A percentile compares a stretch with the other conserved stretches of the same genome.
These are phyloP conservation scores for Cyclanthera cordifolia DNA, from an alignment of 306 rosid species.

Conservation along the genomic window DNA sequence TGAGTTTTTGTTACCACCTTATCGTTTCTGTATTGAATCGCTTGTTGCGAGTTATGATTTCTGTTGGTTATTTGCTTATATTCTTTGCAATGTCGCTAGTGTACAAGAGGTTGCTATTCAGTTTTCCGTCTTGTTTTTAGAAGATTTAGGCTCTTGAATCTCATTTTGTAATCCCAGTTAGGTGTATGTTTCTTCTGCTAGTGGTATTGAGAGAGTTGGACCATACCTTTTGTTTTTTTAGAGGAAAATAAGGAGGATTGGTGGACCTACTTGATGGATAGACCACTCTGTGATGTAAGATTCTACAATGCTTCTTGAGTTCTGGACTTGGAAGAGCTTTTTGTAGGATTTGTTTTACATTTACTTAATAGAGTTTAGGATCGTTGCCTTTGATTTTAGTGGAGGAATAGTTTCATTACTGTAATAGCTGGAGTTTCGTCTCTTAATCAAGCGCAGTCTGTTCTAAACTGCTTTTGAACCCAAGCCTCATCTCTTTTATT, in stretches of 20 bases:
- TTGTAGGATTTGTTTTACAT: not conserved
- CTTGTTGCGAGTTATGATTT: not conserved
- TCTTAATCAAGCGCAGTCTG: too few species aligned
- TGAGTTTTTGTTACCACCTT: not conserved
- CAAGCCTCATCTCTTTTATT: too few species aligned
- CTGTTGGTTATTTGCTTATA: not conserved
- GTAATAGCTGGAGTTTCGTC: not conserved
- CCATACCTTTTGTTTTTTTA: not conserved
- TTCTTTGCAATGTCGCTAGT: too few species aligned
- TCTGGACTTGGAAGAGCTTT: slow-evolving; percentile 3
- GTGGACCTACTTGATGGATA: not conserved
- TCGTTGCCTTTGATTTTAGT: not conserved
- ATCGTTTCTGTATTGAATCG: not conserved
- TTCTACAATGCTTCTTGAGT: not conserved
- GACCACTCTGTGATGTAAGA: not conserved
- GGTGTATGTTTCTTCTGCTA: not conserved
- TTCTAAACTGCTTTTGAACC: not conserved
- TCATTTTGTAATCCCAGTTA: not conserved
- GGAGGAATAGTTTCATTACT: not conserved
- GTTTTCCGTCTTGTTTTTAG: not conserved
- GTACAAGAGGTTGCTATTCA: too few species aligned
- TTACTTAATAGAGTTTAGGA: not conserved
- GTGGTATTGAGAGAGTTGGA: not conserved
- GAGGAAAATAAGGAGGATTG: not conserved
- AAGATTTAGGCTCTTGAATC: not conserved